Evolutionary conservation across 805 yeast genomes (phyloP).

Genomic region (Candida maltosa): DNA sequence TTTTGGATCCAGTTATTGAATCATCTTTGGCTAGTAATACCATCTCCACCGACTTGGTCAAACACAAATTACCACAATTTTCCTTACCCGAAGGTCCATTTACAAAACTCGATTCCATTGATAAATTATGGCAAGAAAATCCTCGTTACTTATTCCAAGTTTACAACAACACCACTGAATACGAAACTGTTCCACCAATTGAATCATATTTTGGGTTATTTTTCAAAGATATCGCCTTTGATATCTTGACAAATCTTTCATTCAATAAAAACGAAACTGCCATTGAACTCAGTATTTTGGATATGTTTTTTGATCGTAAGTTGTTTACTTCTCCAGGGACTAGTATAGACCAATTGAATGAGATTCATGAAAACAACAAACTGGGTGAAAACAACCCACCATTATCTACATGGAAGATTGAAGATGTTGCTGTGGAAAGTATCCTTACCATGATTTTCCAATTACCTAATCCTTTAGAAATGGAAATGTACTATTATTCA

Average conservation of each 20-base stretch:
- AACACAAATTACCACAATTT: conserved; percentile 39
- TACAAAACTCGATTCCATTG: conserved; percentile 45
- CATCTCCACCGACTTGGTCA: conserved; percentile 36
- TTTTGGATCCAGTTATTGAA: conserved; percentile 29
- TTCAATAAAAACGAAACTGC: conserved; percentile 88
- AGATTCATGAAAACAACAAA: conserved; percentile 39
- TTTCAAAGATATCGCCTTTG: conserved; percentile 71
- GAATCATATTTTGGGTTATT: conserved; percentile 46
- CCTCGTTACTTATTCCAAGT: conserved; percentile 63
- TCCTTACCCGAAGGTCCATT: conserved; percentile 25
- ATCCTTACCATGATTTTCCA: conserved; percentile 74
- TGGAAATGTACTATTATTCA: conserved; percentile 76
- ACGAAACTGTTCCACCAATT: conserved; percentile 54
- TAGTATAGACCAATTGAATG: conserved; percentile 64
- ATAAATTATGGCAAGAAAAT: conserved; percentile 57
- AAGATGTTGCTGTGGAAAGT: conserved; percentile 83
- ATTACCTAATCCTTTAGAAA: conserved; percentile 64
- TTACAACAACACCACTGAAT: conserved; percentile 49
- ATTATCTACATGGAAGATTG: conserved; percentile 82
- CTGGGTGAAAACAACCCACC: conserved; percentile 38
- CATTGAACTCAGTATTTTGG: conserved; percentile 73
- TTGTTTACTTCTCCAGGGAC: conserved; percentile 59
- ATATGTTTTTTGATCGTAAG: conserved; percentile 63
- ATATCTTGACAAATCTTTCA: conserved; percentile 74
- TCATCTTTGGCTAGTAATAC: conserved; percentile 31